phyloP scores from a whole-genome alignment of 2,329 filamentous ascomycete species.

The Periglandula ipomoeae region DNA sequence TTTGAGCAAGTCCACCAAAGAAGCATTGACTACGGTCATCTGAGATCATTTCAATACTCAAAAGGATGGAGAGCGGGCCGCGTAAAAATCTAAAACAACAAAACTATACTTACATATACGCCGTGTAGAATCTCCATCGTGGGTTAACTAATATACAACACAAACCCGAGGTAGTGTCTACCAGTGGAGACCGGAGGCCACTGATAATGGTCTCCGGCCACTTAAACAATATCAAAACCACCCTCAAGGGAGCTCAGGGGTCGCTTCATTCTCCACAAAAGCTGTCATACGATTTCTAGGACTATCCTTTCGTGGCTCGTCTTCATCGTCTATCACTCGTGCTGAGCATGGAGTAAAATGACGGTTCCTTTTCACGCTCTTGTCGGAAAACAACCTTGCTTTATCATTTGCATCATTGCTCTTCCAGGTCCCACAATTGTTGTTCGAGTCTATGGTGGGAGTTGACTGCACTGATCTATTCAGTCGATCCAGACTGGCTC shows the following conservation, averaged over 20 bases:
- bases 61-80: too few relatives aligned
- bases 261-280: conserved; percentile 7
- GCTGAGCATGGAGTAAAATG: conserved; percentile 36
- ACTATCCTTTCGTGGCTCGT: conserved; percentile 30
- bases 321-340: conserved; percentile 38
- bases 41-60: too few relatives aligned
- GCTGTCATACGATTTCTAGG: conserved; percentile 16
- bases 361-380: conserved; percentile 35
- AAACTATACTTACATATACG: too few relatives aligned
- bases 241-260: not conserved
- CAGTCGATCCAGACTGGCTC: not conserved
- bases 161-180: not conserved
- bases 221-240: not conserved
- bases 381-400: conserved; percentile 16
- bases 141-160: too few relatives aligned
- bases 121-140: too few relatives aligned
- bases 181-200: too few relatives aligned
- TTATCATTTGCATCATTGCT: not conserved
- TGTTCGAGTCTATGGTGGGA: not conserved
- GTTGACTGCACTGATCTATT: not conserved
- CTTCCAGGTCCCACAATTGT: not conserved
- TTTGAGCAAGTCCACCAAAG: too few relatives aligned
- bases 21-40: too few relatives aligned
- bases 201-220: too few relatives aligned
- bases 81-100: too few relatives aligned